Percentiles rank a stretch among this genome's conserved stretches.
phyloP scores from a whole-genome alignment of 208 protist species.

The Trypanosoma theileri region DNA sequence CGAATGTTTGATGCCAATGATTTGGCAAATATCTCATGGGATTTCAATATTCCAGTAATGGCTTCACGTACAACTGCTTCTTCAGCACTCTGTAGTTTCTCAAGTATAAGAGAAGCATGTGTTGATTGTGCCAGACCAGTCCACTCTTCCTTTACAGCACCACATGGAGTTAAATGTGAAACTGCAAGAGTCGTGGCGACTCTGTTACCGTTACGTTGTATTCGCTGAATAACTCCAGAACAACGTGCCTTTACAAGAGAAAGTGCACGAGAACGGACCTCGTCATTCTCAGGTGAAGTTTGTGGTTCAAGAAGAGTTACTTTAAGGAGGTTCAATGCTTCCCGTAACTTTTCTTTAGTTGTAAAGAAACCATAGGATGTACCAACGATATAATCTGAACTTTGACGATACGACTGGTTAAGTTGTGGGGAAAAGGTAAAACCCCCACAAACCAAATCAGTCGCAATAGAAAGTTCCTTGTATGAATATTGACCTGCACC shows the following conservation, averaged over 20 bases:
- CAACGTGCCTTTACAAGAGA: conserved; percentile 71
- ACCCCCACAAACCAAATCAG: conserved; percentile 81
- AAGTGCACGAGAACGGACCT: conserved; percentile 72
- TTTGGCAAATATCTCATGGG: conserved; percentile 40
- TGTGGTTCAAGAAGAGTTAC: conserved; percentile 71
- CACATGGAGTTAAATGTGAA: conserved; percentile 58
- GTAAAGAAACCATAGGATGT: conserved; percentile 85
- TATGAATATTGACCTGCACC: conserved; percentile 68
- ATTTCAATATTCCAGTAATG: conserved; percentile 39
- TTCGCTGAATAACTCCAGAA: conserved; percentile 58
- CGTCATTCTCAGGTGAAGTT: conserved; percentile 47
- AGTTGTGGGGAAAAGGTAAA: conserved; percentile 73
- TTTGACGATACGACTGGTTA: conserved; percentile 69
- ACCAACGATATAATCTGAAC: conserved; percentile 59
- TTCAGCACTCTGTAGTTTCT: conserved; percentile 59
- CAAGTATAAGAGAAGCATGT: conserved; percentile 62
- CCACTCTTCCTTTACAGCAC: conserved; percentile 69
- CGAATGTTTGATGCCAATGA: conserved; percentile 50
- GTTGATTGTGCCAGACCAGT: conserved; percentile 69
- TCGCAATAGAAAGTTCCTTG: conserved; percentile 78
- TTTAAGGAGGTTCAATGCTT: conserved; percentile 74
- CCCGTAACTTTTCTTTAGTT: conserved; percentile 73
- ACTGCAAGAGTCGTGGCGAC: conserved; percentile 68
- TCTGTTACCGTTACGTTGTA: conserved; percentile 72
- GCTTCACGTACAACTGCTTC: conserved; percentile 25